Conservation (phyloP, 2,329 filamentous ascomycete genomes). For the Didymella pinodella region DNA sequence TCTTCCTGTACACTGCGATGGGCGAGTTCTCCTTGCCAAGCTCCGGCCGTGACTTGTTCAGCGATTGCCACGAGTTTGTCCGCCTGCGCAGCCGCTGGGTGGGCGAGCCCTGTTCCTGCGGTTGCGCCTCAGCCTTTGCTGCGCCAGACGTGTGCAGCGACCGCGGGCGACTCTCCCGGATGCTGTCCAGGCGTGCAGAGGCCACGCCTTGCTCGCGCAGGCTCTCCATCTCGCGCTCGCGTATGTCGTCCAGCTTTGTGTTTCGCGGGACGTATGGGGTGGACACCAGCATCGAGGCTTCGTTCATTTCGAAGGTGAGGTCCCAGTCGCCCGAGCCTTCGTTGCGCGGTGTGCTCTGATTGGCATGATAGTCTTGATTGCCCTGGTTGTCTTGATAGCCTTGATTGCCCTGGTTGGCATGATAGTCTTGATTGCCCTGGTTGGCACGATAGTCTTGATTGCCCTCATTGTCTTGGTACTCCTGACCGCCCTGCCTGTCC, state of each 20-base stretch:
- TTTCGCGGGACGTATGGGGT: slow-evolving; percentile 56
- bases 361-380: no score
- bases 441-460: no score
- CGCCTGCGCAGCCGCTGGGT: slow-evolving; percentile 31
- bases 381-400: no score
- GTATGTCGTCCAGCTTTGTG: slow-evolving; percentile 54
- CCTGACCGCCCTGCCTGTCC: slow-evolving; percentile 23
- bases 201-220: slow-evolving; percentile 47
- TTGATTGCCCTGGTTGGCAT: no score
- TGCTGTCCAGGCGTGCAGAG: slow-evolving; percentile 40
- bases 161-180: slow-evolving; percentile 30
- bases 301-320: slow-evolving; percentile 55
- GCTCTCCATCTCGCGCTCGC: slow-evolving; percentile 53
- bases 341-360: slow-evolving; percentile 35
- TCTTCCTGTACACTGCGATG: slow-evolving; percentile 45
- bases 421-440: no score
- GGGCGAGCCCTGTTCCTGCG: slow-evolving; percentile 18
- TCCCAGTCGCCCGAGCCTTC: slow-evolving; percentile 43
- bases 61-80: slow-evolving; percentile 42
- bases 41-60: slow-evolving; percentile 40
- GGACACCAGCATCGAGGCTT: slow-evolving; percentile 57
- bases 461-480: no score
- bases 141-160: background rate
- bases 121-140: slow-evolving; percentile 7
- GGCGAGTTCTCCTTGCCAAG: slow-evolving; percentile 44